These are phyloP conservation scores for Aspergillus homomorphus DNA, from an alignment of 495 filamentous ascomycete species.

Conservation along the genomic window DNA sequence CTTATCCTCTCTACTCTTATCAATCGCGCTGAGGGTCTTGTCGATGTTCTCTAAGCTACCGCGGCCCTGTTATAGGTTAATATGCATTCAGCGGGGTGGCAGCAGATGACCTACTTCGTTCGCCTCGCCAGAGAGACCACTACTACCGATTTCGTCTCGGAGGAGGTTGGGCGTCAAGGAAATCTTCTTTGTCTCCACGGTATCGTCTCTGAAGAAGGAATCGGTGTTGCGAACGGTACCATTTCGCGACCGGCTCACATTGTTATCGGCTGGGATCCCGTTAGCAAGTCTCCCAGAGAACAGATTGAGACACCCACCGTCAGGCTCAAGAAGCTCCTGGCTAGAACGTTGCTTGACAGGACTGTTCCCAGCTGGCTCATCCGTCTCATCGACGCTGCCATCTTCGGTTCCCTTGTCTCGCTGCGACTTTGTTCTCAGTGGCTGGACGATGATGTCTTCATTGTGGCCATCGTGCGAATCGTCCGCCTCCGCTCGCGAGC, in stretches of 20 bases:
- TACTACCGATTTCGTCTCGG: slow-evolving; percentile 69
- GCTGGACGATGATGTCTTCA: slow-evolving; percentile 47
- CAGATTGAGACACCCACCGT: slow-evolving; percentile 27
- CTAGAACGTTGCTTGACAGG: slow-evolving; percentile 51
- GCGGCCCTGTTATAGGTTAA: slow-evolving; percentile 25
- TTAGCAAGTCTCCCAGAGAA: not conserved
- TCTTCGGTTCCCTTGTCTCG: slow-evolving; percentile 36
- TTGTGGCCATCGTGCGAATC: slow-evolving; percentile 33
- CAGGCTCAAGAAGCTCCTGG: slow-evolving; percentile 62
- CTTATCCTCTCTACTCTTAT: slow-evolving; percentile 69
- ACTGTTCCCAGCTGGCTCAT: slow-evolving; percentile 29
- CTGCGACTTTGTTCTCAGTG: slow-evolving; percentile 40
- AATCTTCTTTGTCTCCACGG: slow-evolving; percentile 93
- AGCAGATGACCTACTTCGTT: slow-evolving; percentile 51
- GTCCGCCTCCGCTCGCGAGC: slow-evolving; percentile 40
- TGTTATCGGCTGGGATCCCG: slow-evolving; percentile 44
- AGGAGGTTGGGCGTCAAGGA: slow-evolving; percentile 93
- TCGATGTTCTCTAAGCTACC: slow-evolving; percentile 50
- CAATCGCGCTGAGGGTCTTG: slow-evolving; percentile 49
- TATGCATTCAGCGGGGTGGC: slow-evolving; percentile 43
- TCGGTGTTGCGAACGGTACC: slow-evolving; percentile 85
- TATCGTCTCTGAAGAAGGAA: slow-evolving; percentile 96
- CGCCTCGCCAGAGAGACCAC: slow-evolving; percentile 58
- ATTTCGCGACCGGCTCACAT: slow-evolving; percentile 68
- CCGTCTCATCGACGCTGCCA: slow-evolving; percentile 27